phyloP scores from a whole-genome alignment of 495 filamentous ascomycete genomes.

The Gamarada debralockiae region DNA sequence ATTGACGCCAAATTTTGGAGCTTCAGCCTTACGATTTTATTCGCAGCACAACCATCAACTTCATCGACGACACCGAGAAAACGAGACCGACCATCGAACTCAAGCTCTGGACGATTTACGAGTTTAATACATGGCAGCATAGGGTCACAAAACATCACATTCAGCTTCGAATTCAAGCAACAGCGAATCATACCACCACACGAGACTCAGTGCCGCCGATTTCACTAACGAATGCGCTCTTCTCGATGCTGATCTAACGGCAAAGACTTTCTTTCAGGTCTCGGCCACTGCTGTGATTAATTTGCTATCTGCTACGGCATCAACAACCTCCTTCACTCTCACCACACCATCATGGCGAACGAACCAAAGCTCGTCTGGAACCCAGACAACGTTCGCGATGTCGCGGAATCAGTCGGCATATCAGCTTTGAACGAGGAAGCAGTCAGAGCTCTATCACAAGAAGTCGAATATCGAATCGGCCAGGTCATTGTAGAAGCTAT shows the following conservation, averaged over 20 bases:
- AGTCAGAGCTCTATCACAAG: slow-evolving; percentile 77
- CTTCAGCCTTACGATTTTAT: not conserved
- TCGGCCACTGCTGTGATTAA: too few species aligned
- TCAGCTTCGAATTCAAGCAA: not conserved
- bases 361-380: slow-evolving; percentile 69
- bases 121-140: too few species aligned
- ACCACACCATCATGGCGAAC: not conserved
- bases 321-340: not conserved
- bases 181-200: not conserved
- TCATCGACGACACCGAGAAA: too few species aligned
- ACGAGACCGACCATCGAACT: too few species aligned
- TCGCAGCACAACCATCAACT: too few species aligned
- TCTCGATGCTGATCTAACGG: not conserved
- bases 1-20: too few species aligned
- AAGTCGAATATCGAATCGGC: slow-evolving; percentile 90
- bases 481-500: slow-evolving; percentile 91
- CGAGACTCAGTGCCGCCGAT: not conserved
- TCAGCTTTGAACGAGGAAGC: slow-evolving; percentile 73
- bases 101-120: too few species aligned
- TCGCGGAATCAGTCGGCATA: slow-evolving; percentile 93
- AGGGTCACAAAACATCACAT: not conserved
- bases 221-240: not conserved
- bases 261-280: not conserved
- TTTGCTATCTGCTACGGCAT: not conserved
- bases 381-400: slow-evolving; percentile 88